Conservation (phyloP, 2,329 filamentous ascomycete species). For the Ophiostoma sp. region DNA sequence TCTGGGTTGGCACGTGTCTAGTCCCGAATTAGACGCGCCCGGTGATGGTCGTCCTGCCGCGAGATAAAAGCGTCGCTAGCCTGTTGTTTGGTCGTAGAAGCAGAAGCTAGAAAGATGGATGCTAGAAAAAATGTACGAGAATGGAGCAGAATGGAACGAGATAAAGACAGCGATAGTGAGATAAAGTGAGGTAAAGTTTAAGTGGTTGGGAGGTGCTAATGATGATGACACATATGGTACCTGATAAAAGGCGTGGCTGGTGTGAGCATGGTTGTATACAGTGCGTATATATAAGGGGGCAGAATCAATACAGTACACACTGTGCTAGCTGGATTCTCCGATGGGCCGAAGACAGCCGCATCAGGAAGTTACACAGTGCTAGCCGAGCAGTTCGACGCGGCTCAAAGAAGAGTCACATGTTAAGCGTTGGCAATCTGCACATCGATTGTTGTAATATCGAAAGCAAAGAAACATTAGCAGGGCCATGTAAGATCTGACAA, state of each 20-base stretch:
- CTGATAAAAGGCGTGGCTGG: slow-evolving; percentile 8
- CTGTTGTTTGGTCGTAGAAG: background rate
- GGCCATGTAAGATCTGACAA: background rate
- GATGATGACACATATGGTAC: slow-evolving; percentile 12
- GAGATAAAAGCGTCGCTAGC: slow-evolving; percentile 4
- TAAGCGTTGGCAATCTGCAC: background rate
- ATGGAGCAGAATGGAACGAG: background rate
- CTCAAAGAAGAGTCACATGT: slow-evolving; percentile 7
- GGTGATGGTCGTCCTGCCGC: background rate
- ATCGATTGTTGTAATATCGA: background rate
- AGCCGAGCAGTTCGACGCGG: background rate
- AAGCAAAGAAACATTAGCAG: background rate
- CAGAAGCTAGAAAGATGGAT: background rate
- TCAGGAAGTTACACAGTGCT: background rate
- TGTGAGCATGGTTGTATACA: background rate
- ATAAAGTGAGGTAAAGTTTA: background rate
- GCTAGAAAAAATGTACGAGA: background rate
- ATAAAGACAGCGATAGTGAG: background rate
- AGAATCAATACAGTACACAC: background rate
- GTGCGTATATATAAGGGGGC: background rate
- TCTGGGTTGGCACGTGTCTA: slow-evolving; percentile 17
- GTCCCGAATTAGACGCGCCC: slow-evolving; percentile 12
- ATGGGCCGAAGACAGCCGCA: slow-evolving; percentile 3
- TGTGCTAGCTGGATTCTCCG: background rate
- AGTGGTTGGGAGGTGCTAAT: background rate